These are phyloP conservation scores for Globisporangium paddicum DNA, from an alignment of 352 stramenopile genomes.

Conservation along the genomic window DNA sequence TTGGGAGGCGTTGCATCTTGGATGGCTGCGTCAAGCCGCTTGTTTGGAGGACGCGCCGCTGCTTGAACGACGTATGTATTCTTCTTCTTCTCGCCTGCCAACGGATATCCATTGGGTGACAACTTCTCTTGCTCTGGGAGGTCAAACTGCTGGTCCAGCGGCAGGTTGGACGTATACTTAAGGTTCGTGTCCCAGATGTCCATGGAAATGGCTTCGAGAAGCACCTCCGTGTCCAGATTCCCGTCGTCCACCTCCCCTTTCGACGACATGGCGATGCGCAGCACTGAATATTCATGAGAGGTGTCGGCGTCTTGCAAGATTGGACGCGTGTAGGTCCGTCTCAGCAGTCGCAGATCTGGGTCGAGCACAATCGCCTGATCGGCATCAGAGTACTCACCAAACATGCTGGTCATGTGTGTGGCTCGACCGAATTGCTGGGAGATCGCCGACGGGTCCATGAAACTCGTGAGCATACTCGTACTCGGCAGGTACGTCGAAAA, in stretches of 20 bases:
- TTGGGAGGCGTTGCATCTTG: not conserved
- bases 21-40: not conserved
- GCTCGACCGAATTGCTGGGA: constrained; percentile 37
- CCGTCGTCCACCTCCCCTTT: constrained; percentile 48
- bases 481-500: constrained; percentile 73
- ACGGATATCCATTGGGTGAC: not conserved
- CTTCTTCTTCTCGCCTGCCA: constrained; percentile 1
- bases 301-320: constrained; percentile 20
- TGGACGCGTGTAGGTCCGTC: constrained; percentile 29
- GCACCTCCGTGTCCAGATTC: constrained; percentile 66
- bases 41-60: not conserved
- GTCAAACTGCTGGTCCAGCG: constrained; percentile 58
- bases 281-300: constrained; percentile 52
- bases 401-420: constrained; percentile 38
- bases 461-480: constrained; percentile 60
- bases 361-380: constrained; percentile 60
- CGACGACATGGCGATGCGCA: constrained; percentile 80
- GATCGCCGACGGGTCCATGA: constrained; percentile 68
- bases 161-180: constrained; percentile 80
- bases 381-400: constrained; percentile 51
- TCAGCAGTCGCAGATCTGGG: constrained; percentile 36
- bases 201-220: constrained; percentile 84
- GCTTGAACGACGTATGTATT: not conserved
- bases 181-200: constrained; percentile 82
- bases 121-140: constrained; percentile 28